Evolutionary conservation across 2,329 filamentous ascomycete species (phyloP).

Genomic region (Gliomastix tumulicola): DNA sequence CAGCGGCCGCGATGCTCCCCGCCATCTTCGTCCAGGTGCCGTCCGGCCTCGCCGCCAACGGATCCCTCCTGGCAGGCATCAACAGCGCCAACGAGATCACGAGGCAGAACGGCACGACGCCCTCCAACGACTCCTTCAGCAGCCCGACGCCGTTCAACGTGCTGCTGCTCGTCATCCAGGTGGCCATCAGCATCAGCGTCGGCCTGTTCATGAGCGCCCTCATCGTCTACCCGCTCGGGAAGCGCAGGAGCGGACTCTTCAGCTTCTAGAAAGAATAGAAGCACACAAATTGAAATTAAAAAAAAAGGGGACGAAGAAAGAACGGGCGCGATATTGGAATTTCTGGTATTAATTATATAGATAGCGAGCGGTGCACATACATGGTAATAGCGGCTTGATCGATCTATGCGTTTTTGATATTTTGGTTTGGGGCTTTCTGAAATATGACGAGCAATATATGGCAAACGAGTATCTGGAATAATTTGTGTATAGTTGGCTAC

Average conservation of each 20-base stretch:
- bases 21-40: constrained; percentile 73
- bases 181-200: constrained; percentile 56
- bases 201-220: constrained; percentile 50
- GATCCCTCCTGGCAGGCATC: constrained; percentile 52
- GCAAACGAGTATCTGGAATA: no score
- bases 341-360: no score
- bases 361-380: no score
- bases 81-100: constrained; percentile 48
- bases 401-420: no score
- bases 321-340: no score
- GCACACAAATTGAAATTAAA: no score
- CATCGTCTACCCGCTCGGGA: constrained; percentile 49
- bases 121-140: constrained; percentile 12
- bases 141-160: constrained; percentile 45
- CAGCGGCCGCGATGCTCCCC: constrained; percentile 77
- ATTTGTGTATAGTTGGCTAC: no score
- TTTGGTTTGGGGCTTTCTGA: no score
- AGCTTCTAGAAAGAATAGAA: constrained; percentile 31
- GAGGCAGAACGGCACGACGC: constrained; percentile 27
- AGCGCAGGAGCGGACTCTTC: constrained; percentile 50
- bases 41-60: constrained; percentile 52
- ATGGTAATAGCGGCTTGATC: no score
- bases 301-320: no score
- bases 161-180: constrained; percentile 50
- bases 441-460: no score